Conservation (phyloP, 257 asterid species). For the Petunia secreta region DNA sequence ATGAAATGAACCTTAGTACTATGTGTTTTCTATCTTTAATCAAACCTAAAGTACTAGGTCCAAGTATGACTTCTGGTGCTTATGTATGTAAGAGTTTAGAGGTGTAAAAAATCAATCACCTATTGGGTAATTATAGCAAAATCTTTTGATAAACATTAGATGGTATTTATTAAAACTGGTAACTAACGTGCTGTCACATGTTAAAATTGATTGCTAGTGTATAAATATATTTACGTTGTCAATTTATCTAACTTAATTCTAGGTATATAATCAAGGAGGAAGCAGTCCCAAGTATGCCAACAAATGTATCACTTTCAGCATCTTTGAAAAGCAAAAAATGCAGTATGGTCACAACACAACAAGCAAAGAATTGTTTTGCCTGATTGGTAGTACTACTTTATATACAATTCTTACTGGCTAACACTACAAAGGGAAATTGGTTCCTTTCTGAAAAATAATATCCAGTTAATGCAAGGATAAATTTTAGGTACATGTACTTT, state of each 20-base stretch:
- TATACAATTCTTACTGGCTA: too few relatives aligned
- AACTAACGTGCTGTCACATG: too few relatives aligned
- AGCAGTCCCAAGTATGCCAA: background rate
- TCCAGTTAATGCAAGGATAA: background rate
- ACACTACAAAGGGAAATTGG: background rate
- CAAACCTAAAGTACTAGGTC: background rate
- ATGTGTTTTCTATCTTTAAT: background rate
- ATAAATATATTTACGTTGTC: too few relatives aligned
- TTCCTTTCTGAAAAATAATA: background rate
- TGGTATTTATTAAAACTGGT: too few relatives aligned
- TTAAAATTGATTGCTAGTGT: too few relatives aligned
- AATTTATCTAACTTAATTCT: too few relatives aligned
- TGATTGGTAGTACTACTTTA: background rate
- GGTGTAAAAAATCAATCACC: too few relatives aligned
- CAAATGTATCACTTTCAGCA: background rate
- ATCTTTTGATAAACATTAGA: too few relatives aligned
- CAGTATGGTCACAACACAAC: conserved; percentile 10
- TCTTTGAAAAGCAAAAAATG: background rate
- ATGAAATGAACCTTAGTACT: background rate
- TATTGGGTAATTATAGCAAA: too few relatives aligned
- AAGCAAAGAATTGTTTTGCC: background rate
- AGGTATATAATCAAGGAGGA: too few relatives aligned
- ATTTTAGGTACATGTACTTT: background rate
- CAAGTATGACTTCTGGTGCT: background rate
- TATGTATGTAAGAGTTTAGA: too few relatives aligned